Evolutionary conservation across 257 asterid species (phyloP), one percentile per base, ranked within the genome.

Genomic region (Schizonepeta tenuifolia): DNA sequence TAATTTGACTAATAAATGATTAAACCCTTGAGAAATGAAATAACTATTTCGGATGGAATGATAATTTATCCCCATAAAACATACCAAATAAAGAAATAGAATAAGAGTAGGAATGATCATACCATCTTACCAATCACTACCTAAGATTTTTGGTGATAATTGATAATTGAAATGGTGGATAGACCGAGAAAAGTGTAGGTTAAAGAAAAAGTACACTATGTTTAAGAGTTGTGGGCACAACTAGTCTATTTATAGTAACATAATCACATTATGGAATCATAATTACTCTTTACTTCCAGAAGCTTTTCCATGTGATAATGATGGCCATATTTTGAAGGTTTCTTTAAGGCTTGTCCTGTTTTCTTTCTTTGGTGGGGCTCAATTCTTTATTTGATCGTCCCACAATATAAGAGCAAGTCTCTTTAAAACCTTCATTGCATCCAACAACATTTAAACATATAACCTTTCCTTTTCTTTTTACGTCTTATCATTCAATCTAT

Each of bases 241-340:
- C 38, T 50, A 38, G 43, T 62, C 72, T 55, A 78, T 78, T 73
- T 78, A 72, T 73, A 33, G 78, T 6, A 72, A 67, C 11, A 66
- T 77, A 67, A 78, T 72, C 71, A 72, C 78, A 72, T 78, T 72
- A 59, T 72, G 64, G 68, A 50, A 66, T 20, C 71, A 76, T 60
- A 67, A 72, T 59, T 65, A 66, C 74, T 22, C 70, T 31, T 57
- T 49, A 51, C 22, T 47, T 72, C 36, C 6, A 58, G 66, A 66
- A 71, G 70, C 63, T 22, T n/a, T 69, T 71, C 12, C 36, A 46
- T 49, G 9, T 22, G 33, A 57, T 50, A 61, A 1, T 43, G 65
- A 71, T 24, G 8, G n/a, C 8, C 22, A 76, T 69, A 40, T 28
- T 20, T 43, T 55, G 14, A 64, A n/a, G 64, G 43, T 56, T 72